Evolutionary conservation across 805 yeast species (phyloP).

Genomic region (Spathaspora arborariae): DNA sequence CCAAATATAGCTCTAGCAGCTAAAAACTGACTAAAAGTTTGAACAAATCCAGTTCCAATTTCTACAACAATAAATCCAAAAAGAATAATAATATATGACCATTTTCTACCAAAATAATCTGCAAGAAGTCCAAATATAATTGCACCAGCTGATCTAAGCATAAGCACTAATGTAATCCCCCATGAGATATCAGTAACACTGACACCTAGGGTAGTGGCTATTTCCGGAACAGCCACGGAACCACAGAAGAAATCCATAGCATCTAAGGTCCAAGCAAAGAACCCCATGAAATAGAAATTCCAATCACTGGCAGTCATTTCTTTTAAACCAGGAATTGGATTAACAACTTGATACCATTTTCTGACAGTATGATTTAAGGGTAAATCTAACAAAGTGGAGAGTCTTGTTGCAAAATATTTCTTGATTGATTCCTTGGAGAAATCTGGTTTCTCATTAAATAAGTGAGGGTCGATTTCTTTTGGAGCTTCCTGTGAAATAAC

Average conservation of each 20-base stretch:
- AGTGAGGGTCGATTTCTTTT: slow-evolving; percentile 2
- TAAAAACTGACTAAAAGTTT: slow-evolving; percentile 52
- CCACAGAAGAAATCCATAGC: slow-evolving; percentile 62
- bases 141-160: slow-evolving; percentile 68
- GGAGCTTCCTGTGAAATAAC: background rate
- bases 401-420: slow-evolving; percentile 12
- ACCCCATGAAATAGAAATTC: slow-evolving; percentile 52
- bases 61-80: slow-evolving; percentile 47
- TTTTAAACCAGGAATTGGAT: slow-evolving; percentile 40
- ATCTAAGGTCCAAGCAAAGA: slow-evolving; percentile 62
- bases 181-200: slow-evolving; percentile 53
- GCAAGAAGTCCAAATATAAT: slow-evolving; percentile 56
- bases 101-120: slow-evolving; percentile 59
- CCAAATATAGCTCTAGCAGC: slow-evolving; percentile 65
- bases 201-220: slow-evolving; percentile 44
- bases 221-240: slow-evolving; percentile 44
- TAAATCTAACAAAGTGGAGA: slow-evolving; percentile 17
- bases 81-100: slow-evolving; percentile 50
- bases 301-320: slow-evolving; percentile 27
- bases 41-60: slow-evolving; percentile 61
- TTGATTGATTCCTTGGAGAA: slow-evolving; percentile 9
- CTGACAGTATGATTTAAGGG: slow-evolving; percentile 23
- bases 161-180: slow-evolving; percentile 65
- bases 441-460: slow-evolving; percentile 16
- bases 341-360: slow-evolving; percentile 28